Evolutionary conservation across 2,329 filamentous ascomycete species (phyloP).

Genomic region (Colletotrichum sp.): DNA sequence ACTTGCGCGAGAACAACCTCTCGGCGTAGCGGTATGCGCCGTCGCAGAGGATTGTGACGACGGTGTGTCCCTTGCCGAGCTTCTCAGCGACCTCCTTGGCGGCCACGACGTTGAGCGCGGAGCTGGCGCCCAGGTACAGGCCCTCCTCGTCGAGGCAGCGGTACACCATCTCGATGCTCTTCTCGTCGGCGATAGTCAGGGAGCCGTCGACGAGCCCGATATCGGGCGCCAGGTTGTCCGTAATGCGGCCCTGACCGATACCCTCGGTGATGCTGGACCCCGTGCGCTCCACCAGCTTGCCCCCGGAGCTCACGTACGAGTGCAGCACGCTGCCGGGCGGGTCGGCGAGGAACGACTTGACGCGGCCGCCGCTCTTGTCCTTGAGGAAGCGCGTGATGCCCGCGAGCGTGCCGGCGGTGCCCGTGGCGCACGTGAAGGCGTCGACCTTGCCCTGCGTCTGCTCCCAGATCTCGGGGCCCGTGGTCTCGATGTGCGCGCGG

Average conservation of each 20-base stretch:
- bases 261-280: conserved; percentile 96
- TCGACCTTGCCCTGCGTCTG: conserved; percentile 88
- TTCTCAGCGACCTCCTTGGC: conserved; percentile 93
- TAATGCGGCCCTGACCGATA: conserved; percentile 94
- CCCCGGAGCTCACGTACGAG: conserved; percentile 86
- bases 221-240: conserved; percentile 91
- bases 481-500: conserved; percentile 94
- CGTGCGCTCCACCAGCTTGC: conserved; percentile 78
- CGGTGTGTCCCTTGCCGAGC: conserved; percentile 84
- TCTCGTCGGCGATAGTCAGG: conserved; percentile 85
- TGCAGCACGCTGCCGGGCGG: conserved; percentile 93
- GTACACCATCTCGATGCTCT: conserved; percentile 98
- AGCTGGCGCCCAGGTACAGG: conserved; percentile 92
- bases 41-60: conserved; percentile 94
- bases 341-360: conserved; percentile 90
- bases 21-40: conserved; percentile 98
- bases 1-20: conserved; percentile 87
- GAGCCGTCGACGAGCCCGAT: conserved; percentile 85
- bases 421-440: conserved; percentile 94
- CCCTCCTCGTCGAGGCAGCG: conserved; percentile 95
- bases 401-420: conserved; percentile 89
- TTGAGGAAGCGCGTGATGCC: conserved; percentile 90
- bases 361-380: conserved; percentile 75
- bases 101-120: conserved; percentile 91
- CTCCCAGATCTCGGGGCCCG: conserved; percentile 95